Base-by-base conservation (phyloP, 495 filamentous ascomycete species). In the Xylaria intraflava region DNA sequence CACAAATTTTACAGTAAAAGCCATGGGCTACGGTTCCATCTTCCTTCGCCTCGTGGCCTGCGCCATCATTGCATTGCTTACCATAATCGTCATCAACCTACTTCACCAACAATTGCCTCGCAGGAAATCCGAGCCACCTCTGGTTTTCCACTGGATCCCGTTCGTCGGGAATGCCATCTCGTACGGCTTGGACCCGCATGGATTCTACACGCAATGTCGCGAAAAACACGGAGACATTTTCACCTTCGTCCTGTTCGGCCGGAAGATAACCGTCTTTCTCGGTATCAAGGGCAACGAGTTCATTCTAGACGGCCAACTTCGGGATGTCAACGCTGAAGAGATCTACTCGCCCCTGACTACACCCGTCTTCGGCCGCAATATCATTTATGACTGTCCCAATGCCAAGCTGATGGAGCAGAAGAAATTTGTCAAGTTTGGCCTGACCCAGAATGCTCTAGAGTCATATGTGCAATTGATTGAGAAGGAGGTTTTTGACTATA, bases 371-470 rank as follows among this genome's bases (percentile, higher is more conserved):
- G 84, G 84, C 17, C 72, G 74, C 6, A 82, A 83, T 58, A 81
- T 87, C n/a, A 78, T 86, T 4, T 87, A 86, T 61, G 84, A 87
- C 62, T 85, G 83, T 52, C 82, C 84, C 1, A 86, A 86, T 55
- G 71, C 81, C 40, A 85, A 85, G 55, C 71, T 87, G 31, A 87
- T 87, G 79, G 82, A 87, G 64, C 83, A 87, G 65, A 87, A 87
- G 69, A 39, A 83, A 78, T 86, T 88, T 58, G 77, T 87, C 70
- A 87, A 88, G 65, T 82, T 82, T 62, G 84, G 83, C 22, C 75
- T 88, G 31, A 83, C 82, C 22, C 74, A 76, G 30, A 69, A 75
- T 45, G 83, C 83, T 17, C 78, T 88, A 46, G 72, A 74, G 55
- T 75, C 76, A 27, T 82, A 87, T 58, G 83, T 86, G 7, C 79